Evolutionary conservation across 495 filamentous ascomycete species (phyloP).

Genomic region (Cryomyces antarcticus): DNA sequence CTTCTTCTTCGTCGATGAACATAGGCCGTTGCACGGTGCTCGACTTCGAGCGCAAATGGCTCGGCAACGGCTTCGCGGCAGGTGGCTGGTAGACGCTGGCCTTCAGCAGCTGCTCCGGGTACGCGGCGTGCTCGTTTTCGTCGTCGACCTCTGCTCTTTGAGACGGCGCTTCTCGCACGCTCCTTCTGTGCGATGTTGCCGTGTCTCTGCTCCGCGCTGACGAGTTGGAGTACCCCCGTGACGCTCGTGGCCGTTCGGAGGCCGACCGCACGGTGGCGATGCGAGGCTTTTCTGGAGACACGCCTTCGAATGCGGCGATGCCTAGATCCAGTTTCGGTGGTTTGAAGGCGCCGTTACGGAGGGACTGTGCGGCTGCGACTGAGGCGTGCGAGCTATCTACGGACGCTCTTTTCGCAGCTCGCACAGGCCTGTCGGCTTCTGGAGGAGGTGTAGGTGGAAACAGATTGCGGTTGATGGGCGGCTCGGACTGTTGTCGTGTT

Average conservation of each 20-base stretch:
- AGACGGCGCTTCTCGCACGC: slow-evolving; percentile 2
- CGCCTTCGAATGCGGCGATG: slow-evolving; percentile 19
- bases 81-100: too few species aligned
- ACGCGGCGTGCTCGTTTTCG: slow-evolving; percentile 32
- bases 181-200: slow-evolving; percentile 6
- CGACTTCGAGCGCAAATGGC: slow-evolving; percentile 6
- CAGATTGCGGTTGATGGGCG: slow-evolving; percentile 64
- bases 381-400: slow-evolving; percentile 1
- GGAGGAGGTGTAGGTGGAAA: slow-evolving; percentile 95
- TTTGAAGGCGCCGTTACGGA: slow-evolving; percentile 14
- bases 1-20: slow-evolving; percentile 31
- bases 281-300: slow-evolving; percentile 10
- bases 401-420: slow-evolving; percentile 2
- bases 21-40: slow-evolving; percentile 10
- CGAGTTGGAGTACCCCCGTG: slow-evolving; percentile 1
- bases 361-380: slow-evolving; percentile 4
- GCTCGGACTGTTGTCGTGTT: slow-evolving; percentile 66
- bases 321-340: slow-evolving; percentile 18
- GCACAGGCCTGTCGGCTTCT: slow-evolving; percentile 42
- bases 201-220: slow-evolving; percentile 8
- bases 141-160: slow-evolving; percentile 7
- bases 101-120: too few species aligned
- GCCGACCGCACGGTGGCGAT: slow-evolving; percentile 14
- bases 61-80: slow-evolving; percentile 8
- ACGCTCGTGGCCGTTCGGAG: slow-evolving; percentile 16